Evolutionary conservation across 495 filamentous ascomycete genomes (phyloP).

Genomic region (Lasiosphaeriaceae sp.): DNA sequence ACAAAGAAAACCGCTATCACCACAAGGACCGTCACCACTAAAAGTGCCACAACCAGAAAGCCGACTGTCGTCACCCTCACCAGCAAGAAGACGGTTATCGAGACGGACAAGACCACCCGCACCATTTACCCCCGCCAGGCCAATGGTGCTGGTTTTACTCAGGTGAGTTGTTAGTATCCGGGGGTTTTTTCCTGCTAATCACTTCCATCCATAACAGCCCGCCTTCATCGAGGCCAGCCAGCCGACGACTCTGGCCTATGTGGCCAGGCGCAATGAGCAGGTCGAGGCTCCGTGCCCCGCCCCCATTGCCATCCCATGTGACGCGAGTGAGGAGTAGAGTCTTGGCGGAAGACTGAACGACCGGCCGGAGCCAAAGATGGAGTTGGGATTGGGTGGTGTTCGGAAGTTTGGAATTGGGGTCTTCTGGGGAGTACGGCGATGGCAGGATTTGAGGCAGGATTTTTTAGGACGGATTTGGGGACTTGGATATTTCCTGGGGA

Average conservation of each 20-base stretch:
- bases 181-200: neutral
- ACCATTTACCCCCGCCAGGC: neutral
- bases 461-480: no score
- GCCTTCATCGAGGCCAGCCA: neutral
- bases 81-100: slow-evolving; percentile 2
- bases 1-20: neutral
- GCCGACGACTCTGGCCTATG: neutral
- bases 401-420: no score
- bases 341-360: no score
- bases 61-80: slow-evolving; percentile 2
- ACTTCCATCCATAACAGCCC: neutral
- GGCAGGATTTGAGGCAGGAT: no score
- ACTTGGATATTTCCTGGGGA: no score
- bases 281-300: no score
- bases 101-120: neutral
- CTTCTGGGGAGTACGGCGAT: no score
- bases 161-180: neutral
- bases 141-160: no score
- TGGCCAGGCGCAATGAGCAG: neutral
- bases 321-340: no score
- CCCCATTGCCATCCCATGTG: no score
- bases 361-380: no score
- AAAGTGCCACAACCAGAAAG: neutral
- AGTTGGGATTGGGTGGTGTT: no score
- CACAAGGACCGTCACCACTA: neutral